Evolutionary conservation across 305 asterid genomes (phyloP).

Genomic region (Lippia alba): DNA sequence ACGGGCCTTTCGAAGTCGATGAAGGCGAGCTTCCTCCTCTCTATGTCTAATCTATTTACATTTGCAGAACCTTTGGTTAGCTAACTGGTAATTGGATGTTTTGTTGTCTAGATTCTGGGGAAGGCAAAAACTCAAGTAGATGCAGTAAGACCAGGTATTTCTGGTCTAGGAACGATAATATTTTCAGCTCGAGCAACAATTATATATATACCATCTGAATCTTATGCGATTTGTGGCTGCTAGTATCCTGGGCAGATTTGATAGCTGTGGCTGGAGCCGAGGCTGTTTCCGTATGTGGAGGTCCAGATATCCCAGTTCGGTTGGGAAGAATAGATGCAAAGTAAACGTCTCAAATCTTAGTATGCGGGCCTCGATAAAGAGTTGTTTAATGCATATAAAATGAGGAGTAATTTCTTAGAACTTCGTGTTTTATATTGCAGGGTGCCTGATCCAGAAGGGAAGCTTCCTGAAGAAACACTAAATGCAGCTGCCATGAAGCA

Average conservation of each 20-base stretch:
- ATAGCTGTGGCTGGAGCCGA: conserved; percentile 94
- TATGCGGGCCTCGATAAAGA: not conserved
- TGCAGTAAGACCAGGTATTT: conserved; percentile 59
- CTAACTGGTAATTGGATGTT: conserved; percentile 52
- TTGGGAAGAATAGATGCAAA: conserved; percentile 80
- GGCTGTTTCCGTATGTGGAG: conserved; percentile 86
- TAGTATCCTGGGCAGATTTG: conserved; percentile 94
- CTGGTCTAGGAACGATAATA: conserved; percentile 21
- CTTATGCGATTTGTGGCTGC: conserved; percentile 36
- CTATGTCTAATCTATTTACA: conserved; percentile 32
- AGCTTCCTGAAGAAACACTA: conserved; percentile 83
- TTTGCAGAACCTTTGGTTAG: conserved; percentile 36
- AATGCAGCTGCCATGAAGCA: conserved; percentile 69
- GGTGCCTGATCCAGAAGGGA: conserved; percentile 88
- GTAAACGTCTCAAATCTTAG: conserved; percentile 46
- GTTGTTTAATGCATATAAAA: not conserved
- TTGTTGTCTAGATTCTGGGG: conserved; percentile 71
- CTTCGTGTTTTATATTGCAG: conserved; percentile 43
- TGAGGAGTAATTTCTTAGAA: conserved; percentile 16
- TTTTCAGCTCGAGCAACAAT: conserved; percentile 16
- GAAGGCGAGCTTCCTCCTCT: conserved; percentile 55
- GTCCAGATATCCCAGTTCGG: conserved; percentile 74
- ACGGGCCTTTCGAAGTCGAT: conserved; percentile 75
- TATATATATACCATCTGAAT: conserved; percentile 33
- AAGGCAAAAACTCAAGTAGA: conserved; percentile 76